phyloP scores from a whole-genome alignment of 2,329 filamentous ascomycete species.

The Aspergillus ustus region DNA sequence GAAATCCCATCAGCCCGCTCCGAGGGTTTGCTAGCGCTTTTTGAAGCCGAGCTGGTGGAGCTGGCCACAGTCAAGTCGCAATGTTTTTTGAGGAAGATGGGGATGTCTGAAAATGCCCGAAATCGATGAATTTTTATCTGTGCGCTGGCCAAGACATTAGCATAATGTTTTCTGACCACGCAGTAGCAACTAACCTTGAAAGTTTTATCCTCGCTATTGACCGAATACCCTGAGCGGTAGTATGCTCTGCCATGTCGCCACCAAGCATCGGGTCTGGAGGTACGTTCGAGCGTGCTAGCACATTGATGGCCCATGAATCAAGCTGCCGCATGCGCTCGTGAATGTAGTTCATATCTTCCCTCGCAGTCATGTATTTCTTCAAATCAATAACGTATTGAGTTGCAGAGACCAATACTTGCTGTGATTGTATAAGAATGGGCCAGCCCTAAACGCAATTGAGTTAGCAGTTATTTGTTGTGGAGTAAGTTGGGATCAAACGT shows the following conservation, averaged over 20 bases:
- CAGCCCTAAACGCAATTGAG: slow-evolving; percentile 40
- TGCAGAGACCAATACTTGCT: slow-evolving; percentile 48
- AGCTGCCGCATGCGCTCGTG: slow-evolving; percentile 49
- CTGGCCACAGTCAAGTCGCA: slow-evolving; percentile 48
- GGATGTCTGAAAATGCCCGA: slow-evolving; percentile 51
- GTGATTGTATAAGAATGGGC: slow-evolving; percentile 48
- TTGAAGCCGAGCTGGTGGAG: slow-evolving; percentile 17
- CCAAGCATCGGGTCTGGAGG: slow-evolving; percentile 29
- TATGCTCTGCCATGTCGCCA: slow-evolving; percentile 38
- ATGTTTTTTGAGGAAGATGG: slow-evolving; percentile 51
- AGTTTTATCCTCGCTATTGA: slow-evolving; percentile 50
- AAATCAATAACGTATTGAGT: slow-evolving; percentile 49
- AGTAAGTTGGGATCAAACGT: slow-evolving; percentile 16
- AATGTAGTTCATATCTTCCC: slow-evolving; percentile 42
- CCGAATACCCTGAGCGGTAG: slow-evolving; percentile 46
- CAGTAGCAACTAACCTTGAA: slow-evolving; percentile 38
- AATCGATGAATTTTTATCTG: slow-evolving; percentile 54
- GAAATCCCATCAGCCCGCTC: slow-evolving; percentile 28
- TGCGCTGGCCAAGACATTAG: slow-evolving; percentile 37
- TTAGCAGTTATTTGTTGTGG: not conserved
- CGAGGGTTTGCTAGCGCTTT: slow-evolving; percentile 15
- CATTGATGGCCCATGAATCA: slow-evolving; percentile 45
- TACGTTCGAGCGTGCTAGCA: slow-evolving; percentile 41
- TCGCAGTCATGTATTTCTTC: slow-evolving; percentile 43
- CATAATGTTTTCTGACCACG: slow-evolving; percentile 1